These are phyloP conservation scores for Xylariomycetidae sp. DNA, from an alignment of 2,329 filamentous ascomycete genomes.

Conservation along the genomic window DNA sequence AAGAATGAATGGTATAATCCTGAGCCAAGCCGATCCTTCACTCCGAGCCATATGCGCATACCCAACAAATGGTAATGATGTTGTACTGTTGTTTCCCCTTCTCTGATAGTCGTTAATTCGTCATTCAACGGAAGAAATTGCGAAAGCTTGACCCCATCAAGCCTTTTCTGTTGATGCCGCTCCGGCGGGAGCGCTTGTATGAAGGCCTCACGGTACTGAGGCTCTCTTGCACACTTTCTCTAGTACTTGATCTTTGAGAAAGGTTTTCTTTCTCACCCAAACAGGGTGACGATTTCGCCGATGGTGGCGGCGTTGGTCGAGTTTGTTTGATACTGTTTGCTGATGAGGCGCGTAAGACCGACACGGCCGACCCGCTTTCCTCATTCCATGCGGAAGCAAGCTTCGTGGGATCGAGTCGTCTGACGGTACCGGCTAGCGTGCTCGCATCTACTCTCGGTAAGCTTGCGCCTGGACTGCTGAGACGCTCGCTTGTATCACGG, in stretches of 20 bases:
- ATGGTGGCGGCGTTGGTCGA: constrained; percentile 13
- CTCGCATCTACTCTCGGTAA: constrained; percentile 7
- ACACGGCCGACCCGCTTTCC: constrained; percentile 8
- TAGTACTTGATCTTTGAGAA: constrained; percentile 12
- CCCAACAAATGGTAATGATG: too few species aligned
- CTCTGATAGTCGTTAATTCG: constrained; percentile 11
- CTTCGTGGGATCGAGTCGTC: constrained; percentile 18
- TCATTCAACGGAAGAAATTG: constrained; percentile 38
- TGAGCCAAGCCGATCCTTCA: too few species aligned
- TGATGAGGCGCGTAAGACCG: constrained; percentile 16
- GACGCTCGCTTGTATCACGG: constrained; percentile 23
- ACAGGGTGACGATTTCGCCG: constrained; percentile 17
- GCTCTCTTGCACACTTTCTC: constrained; percentile 15
- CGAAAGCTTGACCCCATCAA: constrained; percentile 37
- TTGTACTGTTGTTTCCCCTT: too few species aligned
- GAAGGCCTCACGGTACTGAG: constrained; percentile 23
- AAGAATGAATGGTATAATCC: too few species aligned
- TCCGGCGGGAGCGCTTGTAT: constrained; percentile 33
- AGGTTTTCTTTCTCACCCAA: constrained; percentile 26
- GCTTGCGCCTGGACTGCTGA: constrained; percentile 14
- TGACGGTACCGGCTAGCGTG: constrained; percentile 17
- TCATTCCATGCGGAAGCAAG: constrained; percentile 17
- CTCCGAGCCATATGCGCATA: too few species aligned
- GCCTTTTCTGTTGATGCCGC: constrained; percentile 32
- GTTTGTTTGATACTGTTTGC: constrained; percentile 12